Conservation (phyloP, 2,329 filamentous ascomycete genomes). For the Clarireedia monteithiana region DNA sequence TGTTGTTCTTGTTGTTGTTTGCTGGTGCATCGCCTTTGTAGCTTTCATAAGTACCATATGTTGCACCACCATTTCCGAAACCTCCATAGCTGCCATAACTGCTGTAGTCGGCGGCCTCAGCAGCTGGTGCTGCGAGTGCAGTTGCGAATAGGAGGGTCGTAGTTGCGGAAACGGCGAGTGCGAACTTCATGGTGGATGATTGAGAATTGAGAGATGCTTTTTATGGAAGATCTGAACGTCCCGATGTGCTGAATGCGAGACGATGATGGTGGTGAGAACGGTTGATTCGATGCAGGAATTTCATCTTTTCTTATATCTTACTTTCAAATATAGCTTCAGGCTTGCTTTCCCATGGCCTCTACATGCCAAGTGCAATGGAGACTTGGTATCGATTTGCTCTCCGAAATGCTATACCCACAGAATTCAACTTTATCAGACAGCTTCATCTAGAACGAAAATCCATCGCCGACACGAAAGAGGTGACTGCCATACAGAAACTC, state of each 20-base stretch:
- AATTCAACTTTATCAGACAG: no score
- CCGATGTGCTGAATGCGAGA: not conserved
- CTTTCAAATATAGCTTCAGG: no score
- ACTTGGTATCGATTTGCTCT: not conserved
- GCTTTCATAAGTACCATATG: not conserved
- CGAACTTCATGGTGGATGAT: conserved; percentile 6
- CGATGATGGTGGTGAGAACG: not conserved
- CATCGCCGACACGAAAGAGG: no score
- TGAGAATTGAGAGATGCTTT: not conserved
- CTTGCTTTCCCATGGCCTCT: not conserved
- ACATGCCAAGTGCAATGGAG: not conserved
- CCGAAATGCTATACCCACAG: not conserved
- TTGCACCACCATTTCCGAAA: not conserved
- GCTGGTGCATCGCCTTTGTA: not conserved
- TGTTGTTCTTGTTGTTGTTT: conserved; percentile 3
- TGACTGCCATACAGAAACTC: no score
- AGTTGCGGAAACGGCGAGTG: not conserved
- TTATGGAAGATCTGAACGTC: not conserved
- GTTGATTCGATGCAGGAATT: not conserved
- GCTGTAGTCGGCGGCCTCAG: not conserved
- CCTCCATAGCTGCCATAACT: not conserved
- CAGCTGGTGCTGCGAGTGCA: not conserved
- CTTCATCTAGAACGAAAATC: no score
- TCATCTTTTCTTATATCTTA: not conserved
- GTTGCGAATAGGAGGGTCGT: not conserved